Base-by-base conservation (phyloP, 73 alveolate species). In the Effrenium voratum region DNA sequence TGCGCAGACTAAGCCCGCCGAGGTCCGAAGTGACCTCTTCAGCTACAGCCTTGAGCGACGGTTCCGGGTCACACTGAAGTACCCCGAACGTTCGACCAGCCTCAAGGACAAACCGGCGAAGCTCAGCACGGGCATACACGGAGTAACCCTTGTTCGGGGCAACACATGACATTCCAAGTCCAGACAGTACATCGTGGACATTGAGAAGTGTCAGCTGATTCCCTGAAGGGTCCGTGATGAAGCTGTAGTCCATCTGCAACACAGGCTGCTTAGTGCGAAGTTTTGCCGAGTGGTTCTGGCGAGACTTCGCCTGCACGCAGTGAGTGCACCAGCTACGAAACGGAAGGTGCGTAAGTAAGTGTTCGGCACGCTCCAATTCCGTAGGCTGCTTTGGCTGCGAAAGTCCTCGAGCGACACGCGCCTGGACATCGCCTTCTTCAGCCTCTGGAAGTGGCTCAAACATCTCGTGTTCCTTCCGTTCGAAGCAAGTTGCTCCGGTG, bases 251-350 rank as follows among this genome's bases (percentile, higher is more conserved):
- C 76, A 73, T 49, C 75, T 50, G 93, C 32, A 50, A 76, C 52
- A 82, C 76, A 82, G 93, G 93, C 34, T 82, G 93, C 93, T 49
- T 82, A 49, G 49, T 59, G n/a, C n/a, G n/a, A n/a, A 82, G 93
- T 49, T 82, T 47, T 76, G 47, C 49, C 52, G 76, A 82, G 34
- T 50, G 93, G 34, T 49, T 76, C 75, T 82, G 93, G 34, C 93
- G 93, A 12, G 75, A 46, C 50, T 49, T 82, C 30, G 76, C 16
- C 70, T 49, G n/a, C 2, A 49, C 93, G 52, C 93, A 82, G n/a
- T 15, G 28, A 49, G 26, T 46, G 34, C 93, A 82, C 93, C 75
- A 82, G 32, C 91, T 79, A 1, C 91, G 44, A 45, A 79, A 79
- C 30, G 91, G 91, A 2, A 79, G 44, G 30, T 45, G 91, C 8